A percentile compares a stretch with the other conserved stretches of the same genome.
Evolutionary conservation across 768 basidiomycete genomes (phyloP).

Genomic region (Collybiopsis confluens): DNA sequence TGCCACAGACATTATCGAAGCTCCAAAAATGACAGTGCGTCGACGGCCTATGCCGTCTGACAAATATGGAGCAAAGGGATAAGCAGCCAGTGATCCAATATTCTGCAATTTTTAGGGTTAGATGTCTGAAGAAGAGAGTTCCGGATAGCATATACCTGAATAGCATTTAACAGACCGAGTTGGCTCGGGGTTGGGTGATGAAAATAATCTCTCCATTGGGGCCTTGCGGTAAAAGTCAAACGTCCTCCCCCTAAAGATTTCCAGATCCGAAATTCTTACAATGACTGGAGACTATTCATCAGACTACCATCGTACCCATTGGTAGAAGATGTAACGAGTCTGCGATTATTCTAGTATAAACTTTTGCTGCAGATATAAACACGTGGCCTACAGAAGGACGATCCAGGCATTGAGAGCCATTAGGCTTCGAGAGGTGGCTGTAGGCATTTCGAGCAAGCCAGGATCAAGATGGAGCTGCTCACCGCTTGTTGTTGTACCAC

Average conservation of each 20-base stretch:
- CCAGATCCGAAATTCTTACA: slow-evolving; percentile 17
- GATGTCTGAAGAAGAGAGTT: too few relatives aligned
- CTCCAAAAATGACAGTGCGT: slow-evolving; percentile 38
- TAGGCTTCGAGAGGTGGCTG: slow-evolving; percentile 21
- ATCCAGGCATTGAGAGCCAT: slow-evolving; percentile 44
- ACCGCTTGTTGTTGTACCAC: slow-evolving; percentile 15
- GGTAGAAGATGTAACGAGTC: slow-evolving; percentile 45
- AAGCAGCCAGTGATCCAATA: slow-evolving; percentile 44
- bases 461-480: neutral
- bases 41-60: slow-evolving; percentile 44
- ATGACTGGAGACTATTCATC: slow-evolving; percentile 54
- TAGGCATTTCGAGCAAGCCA: neutral
- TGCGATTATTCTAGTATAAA: neutral
- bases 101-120: too few relatives aligned
- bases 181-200: slow-evolving; percentile 33
- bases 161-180: slow-evolving; percentile 47
- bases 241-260: too few relatives aligned
- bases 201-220: slow-evolving; percentile 45
- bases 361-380: neutral
- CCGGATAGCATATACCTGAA: slow-evolving; percentile 30
- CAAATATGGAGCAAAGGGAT: slow-evolving; percentile 42
- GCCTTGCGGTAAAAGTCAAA: too few relatives aligned
- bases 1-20: slow-evolving; percentile 41
- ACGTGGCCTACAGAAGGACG: slow-evolving; percentile 27
- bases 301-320: slow-evolving; percentile 50